Evolutionary conservation across 164 flowering plant genomes (phyloP).

Genomic region (Hamamelis virginiana): DNA sequence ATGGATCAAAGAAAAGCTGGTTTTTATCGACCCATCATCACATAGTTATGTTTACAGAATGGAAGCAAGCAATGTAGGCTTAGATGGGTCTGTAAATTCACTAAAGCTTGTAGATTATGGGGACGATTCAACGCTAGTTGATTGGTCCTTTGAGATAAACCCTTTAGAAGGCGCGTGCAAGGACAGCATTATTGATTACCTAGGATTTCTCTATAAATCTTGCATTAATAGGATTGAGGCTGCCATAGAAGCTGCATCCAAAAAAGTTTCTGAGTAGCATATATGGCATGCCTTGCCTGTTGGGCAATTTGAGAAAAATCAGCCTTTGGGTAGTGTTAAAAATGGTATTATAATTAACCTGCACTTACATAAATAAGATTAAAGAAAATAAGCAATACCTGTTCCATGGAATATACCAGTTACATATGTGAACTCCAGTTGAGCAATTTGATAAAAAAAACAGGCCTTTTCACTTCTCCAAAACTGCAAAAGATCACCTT

Average conservation of each 20-base stretch:
- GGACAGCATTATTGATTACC: slow-evolving; percentile 46
- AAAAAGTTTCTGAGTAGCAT: not conserved
- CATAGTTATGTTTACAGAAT: slow-evolving; percentile 41
- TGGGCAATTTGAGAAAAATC: too few species aligned
- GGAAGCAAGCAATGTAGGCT: slow-evolving; percentile 63
- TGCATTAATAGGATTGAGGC: slow-evolving; percentile 49
- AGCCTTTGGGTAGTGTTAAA: too few species aligned
- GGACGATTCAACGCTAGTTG: slow-evolving; percentile 40
- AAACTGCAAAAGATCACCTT: too few species aligned
- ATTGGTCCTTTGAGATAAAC: slow-evolving; percentile 51
- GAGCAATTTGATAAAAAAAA: too few species aligned
- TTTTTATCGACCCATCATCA: slow-evolving; percentile 39
- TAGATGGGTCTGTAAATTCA: slow-evolving; percentile 58
- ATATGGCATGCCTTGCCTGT: too few species aligned
- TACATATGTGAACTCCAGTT: too few species aligned
- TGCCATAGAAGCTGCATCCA: slow-evolving; percentile 28
- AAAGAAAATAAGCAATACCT: too few species aligned
- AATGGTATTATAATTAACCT: too few species aligned
- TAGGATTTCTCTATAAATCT: slow-evolving; percentile 60
- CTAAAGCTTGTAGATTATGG: slow-evolving; percentile 51
- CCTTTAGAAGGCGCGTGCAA: slow-evolving; percentile 47
- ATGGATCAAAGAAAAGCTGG: slow-evolving; percentile 62
- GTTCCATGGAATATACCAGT: too few species aligned
- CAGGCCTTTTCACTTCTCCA: too few species aligned
- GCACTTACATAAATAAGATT: too few species aligned